These are phyloP conservation scores for Penicillium sp. DNA, from an alignment of 2,329 filamentous ascomycete genomes.

Conservation along the genomic window DNA sequence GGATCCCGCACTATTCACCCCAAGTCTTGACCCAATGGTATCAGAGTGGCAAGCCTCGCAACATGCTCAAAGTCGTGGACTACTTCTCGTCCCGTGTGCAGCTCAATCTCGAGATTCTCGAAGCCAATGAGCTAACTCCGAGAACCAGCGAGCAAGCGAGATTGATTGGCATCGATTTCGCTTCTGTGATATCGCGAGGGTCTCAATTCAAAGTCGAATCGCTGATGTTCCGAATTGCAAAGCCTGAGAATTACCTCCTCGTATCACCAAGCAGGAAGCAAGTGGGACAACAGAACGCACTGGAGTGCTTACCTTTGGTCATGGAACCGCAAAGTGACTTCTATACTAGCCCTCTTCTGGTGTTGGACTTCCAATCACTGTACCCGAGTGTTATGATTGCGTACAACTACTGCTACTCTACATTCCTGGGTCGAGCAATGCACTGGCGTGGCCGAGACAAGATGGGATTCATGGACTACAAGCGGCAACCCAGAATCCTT, in stretches of 20 bases:
- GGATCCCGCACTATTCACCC: constrained; percentile 85
- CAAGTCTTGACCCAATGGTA: constrained; percentile 82
- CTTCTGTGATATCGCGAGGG: constrained; percentile 89
- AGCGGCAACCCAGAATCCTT: constrained; percentile 72
- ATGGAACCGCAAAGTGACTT: constrained; percentile 98
- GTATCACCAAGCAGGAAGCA: constrained; percentile 89
- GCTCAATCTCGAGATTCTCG: constrained; percentile 86
- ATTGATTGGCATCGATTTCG: constrained; percentile 91
- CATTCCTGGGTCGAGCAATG: constrained; percentile 81
- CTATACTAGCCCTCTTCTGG: constrained; percentile 84
- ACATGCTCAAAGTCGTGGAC: constrained; percentile 72
- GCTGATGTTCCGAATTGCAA: constrained; percentile 97
- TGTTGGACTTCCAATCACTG: constrained; percentile 92
- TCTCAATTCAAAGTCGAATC: constrained; percentile 99
- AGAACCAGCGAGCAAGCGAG: constrained; percentile 93
- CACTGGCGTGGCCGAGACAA: constrained; percentile 91
- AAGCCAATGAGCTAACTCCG: constrained; percentile 83
- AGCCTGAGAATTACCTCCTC: constrained; percentile 90
- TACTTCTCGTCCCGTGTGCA: constrained; percentile 77
- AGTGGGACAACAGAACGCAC: constrained; percentile 88
- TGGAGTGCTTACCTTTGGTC: constrained; percentile 91
- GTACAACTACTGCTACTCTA: constrained; percentile 99
- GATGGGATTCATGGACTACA: constrained; percentile 90
- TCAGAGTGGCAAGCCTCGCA: constrained; percentile 63
- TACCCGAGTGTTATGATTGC: constrained; percentile 99